phyloP scores from a whole-genome alignment of 768 basidiomycete species.

The Pisolithus marmoratus region DNA sequence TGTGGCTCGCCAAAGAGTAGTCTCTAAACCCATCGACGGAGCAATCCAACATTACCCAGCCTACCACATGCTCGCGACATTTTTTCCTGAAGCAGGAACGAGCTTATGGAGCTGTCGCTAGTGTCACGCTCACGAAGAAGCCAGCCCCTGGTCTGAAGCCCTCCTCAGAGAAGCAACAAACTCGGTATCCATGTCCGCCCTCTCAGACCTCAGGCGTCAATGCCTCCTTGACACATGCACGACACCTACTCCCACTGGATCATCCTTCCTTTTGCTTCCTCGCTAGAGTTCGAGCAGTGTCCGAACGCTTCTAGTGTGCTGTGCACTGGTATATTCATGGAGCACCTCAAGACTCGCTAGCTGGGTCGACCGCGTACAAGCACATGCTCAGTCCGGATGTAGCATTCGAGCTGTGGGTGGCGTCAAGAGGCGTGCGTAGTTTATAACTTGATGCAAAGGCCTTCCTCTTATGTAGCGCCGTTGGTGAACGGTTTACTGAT shows the following conservation, averaged over 20 bases:
- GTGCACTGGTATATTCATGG: conserved; percentile 68
- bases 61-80: conserved; percentile 39
- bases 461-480: no score
- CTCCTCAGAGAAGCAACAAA: conserved; percentile 35
- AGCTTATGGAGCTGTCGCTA: conserved; percentile 20
- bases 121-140: conserved; percentile 52
- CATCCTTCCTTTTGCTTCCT: conserved; percentile 57
- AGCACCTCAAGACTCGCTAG: conserved; percentile 78
- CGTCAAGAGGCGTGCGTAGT: conserved; percentile 76
- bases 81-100: background rate
- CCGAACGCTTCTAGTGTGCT: conserved; percentile 68
- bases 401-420: conserved; percentile 77
- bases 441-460: no score
- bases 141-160: conserved; percentile 55
- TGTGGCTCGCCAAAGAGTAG: conserved; percentile 2
- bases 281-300: conserved; percentile 57
- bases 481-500: no score
- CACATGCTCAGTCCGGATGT: conserved; percentile 68
- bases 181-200: conserved; percentile 8
- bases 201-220: conserved; percentile 17
- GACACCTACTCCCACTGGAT: conserved; percentile 71
- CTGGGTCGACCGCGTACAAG: conserved; percentile 79
- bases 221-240: conserved; percentile 52
- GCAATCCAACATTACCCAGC: conserved; percentile 49
- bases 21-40: conserved; percentile 17